Conservation (phyloP, 495 filamentous ascomycete genomes). For the Aspergillus leporis region DNA sequence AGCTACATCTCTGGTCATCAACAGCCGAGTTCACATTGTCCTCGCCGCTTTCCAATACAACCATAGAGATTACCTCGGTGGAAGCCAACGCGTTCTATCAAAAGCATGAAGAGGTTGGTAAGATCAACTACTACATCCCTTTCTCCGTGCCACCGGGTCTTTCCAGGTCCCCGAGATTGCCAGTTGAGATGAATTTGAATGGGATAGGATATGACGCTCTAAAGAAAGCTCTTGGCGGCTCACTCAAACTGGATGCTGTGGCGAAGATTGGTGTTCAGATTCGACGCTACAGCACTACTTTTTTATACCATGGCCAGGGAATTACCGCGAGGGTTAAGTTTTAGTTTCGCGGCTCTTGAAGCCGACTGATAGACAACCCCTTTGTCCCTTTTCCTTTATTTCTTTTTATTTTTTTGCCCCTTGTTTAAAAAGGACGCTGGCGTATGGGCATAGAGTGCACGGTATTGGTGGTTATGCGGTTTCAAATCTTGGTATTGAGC, state of each 20-base stretch:
- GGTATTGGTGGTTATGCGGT: background rate
- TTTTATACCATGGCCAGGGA: conserved; percentile 70
- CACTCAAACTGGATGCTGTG: conserved; percentile 73
- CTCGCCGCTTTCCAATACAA: conserved; percentile 72
- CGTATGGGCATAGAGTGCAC: conserved; percentile 3
- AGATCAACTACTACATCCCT: conserved; percentile 69
- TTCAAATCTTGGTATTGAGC: background rate
- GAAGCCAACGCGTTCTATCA: conserved; percentile 87
- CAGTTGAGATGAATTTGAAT: conserved; percentile 74
- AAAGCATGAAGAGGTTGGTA: conserved; percentile 71
- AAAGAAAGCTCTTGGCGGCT: conserved; percentile 79
- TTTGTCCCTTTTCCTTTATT: conserved; percentile 6
- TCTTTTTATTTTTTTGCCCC: background rate
- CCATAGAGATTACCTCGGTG: conserved; percentile 71
- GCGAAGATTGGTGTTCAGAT: conserved; percentile 71
- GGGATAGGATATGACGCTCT: conserved; percentile 82
- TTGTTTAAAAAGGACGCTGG: background rate
- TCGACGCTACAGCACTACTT: conserved; percentile 65
- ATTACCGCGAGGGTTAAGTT: conserved; percentile 74
- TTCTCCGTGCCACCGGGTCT: conserved; percentile 78
- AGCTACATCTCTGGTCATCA: conserved; percentile 80
- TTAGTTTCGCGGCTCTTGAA: conserved; percentile 27
- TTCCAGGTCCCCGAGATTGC: conserved; percentile 69
- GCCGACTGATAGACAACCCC: background rate
- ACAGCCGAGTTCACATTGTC: conserved; percentile 81